These are phyloP conservation scores for Naganishia sp. DNA, from an alignment of 1,284 basidiomycete genomes.

Conservation along the genomic window DNA sequence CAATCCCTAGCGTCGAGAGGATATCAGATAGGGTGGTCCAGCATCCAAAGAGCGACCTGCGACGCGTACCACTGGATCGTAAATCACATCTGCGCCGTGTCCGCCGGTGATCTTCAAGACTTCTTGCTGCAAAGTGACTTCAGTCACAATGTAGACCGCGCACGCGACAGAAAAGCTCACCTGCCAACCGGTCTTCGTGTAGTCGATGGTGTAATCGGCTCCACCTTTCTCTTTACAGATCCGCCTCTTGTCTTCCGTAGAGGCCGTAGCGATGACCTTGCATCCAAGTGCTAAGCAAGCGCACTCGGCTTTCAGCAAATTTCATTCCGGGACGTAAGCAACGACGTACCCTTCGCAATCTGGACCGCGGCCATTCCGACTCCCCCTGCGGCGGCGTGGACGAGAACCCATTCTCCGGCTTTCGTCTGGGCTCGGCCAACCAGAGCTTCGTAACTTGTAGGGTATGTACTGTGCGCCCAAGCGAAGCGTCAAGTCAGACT, in stretches of 20 bases:
- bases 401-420: slow-evolving; percentile 82
- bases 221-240: slow-evolving; percentile 52
- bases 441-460: slow-evolving; percentile 84
- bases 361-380: slow-evolving; percentile 91
- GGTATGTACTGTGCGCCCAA: slow-evolving; percentile 64
- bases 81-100: slow-evolving; percentile 82
- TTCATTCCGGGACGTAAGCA: neutral
- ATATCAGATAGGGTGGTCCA: neutral
- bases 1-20: slow-evolving; percentile 36
- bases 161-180: slow-evolving; percentile 32
- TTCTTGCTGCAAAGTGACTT: slow-evolving; percentile 50
- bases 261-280: slow-evolving; percentile 57
- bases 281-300: slow-evolving; percentile 43
- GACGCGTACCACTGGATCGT: slow-evolving; percentile 75
- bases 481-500: neutral
- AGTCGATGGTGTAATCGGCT: slow-evolving; percentile 54
- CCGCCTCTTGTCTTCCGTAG: slow-evolving; percentile 52
- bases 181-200: slow-evolving; percentile 54
- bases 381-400: slow-evolving; percentile 80
- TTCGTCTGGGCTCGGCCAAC: slow-evolving; percentile 79
- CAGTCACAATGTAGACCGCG: slow-evolving; percentile 51
- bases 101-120: slow-evolving; percentile 69
- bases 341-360: slow-evolving; percentile 66
- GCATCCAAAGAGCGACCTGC: too few relatives aligned
- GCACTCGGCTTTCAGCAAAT: neutral